Conservation (phyloP, 495 filamentous ascomycete species). For the Xylaria intraflava region DNA sequence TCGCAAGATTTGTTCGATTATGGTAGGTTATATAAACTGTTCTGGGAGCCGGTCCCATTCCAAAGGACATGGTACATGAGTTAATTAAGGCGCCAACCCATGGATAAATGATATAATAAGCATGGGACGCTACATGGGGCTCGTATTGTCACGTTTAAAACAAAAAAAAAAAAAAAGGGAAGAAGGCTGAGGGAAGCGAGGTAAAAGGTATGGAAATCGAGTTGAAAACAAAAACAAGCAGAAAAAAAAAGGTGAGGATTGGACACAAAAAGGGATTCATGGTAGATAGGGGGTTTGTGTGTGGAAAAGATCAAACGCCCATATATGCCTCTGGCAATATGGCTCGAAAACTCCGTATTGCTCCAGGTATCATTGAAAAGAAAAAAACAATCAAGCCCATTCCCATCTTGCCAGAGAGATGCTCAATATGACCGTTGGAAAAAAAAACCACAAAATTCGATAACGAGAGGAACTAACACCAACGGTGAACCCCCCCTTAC, state of each 20-base stretch:
- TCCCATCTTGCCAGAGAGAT: constrained; percentile 18
- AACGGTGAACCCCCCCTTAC: neutral
- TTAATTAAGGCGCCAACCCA: constrained; percentile 20
- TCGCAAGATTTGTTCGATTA: neutral
- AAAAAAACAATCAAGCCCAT: constrained; percentile 11
- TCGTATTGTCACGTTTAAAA: constrained; percentile 9
- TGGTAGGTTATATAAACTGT: constrained; percentile 8
- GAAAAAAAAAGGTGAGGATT: no score
- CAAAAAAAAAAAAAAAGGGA: constrained; percentile 11
- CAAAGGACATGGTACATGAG: constrained; percentile 21
- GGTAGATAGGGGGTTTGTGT: constrained; percentile 12
- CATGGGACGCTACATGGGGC: constrained; percentile 26
- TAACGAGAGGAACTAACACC: constrained; percentile 8
- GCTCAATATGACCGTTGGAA: constrained; percentile 17
- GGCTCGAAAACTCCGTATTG: constrained; percentile 20
- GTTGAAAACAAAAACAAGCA: constrained; percentile 14
- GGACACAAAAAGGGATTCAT: constrained; percentile 5
- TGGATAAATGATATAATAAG: neutral
- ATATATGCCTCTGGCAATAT: constrained; percentile 11
- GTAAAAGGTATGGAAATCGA: constrained; percentile 9
- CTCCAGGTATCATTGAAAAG: constrained; percentile 29
- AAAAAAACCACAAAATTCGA: no score
- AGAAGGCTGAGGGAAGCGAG: no score
- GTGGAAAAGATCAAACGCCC: constrained; percentile 14
- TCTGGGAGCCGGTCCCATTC: constrained; percentile 15